Evolutionary conservation across 2,329 filamentous ascomycete genomes (phyloP).

Genomic region (Colletotrichum shisoi): DNA sequence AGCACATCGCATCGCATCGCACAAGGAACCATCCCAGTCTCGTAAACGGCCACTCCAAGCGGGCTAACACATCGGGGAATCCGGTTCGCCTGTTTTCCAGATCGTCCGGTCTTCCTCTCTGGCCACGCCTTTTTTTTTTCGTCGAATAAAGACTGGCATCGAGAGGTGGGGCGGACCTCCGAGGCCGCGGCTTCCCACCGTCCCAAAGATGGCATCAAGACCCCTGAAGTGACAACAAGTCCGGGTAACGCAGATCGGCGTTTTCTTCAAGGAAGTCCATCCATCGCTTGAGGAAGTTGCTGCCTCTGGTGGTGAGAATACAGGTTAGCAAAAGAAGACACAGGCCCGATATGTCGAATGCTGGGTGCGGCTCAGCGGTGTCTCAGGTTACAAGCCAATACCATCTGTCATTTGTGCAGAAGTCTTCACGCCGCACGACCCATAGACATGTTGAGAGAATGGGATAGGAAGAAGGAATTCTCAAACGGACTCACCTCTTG

Average conservation of each 20-base stretch:
- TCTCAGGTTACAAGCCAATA: constrained; percentile 27
- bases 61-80: constrained; percentile 22
- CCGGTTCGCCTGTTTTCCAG: constrained; percentile 32
- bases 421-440: constrained; percentile 29
- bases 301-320: constrained; percentile 67
- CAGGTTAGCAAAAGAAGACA: constrained; percentile 37
- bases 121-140: constrained; percentile 2
- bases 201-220: constrained; percentile 29
- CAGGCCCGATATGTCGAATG: constrained; percentile 26
- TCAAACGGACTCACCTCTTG: constrained; percentile 70
- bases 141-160: constrained; percentile 33
- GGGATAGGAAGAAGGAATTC: constrained; percentile 35
- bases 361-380: constrained; percentile 27
- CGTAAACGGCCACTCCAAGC: constrained; percentile 15
- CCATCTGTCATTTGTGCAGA: constrained; percentile 15
- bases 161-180: constrained; percentile 5
- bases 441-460: constrained; percentile 15
- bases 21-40: constrained; percentile 34
- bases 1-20: constrained; percentile 31
- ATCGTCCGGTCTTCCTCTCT: constrained; percentile 32
- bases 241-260: constrained; percentile 88
- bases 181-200: constrained; percentile 16
- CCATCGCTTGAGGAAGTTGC: constrained; percentile 85
- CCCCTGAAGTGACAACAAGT: constrained; percentile 57
- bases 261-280: constrained; percentile 91